phyloP scores from a whole-genome alignment of 306 rosid genomes.

The Carpinus fangiana region DNA sequence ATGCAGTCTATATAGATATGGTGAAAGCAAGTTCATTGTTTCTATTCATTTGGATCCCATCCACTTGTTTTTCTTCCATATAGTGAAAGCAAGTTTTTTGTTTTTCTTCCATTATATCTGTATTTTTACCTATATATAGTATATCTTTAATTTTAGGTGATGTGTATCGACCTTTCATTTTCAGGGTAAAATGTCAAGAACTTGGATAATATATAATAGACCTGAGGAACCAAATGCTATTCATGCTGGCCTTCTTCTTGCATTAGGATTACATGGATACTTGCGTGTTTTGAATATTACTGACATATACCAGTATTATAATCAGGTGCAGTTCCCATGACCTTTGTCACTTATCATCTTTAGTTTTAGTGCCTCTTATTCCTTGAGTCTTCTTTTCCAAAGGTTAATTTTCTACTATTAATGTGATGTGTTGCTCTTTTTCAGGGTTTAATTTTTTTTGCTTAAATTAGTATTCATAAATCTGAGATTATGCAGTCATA shows the following conservation, averaged over 20 bases:
- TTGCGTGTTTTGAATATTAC: slow-evolving; percentile 69
- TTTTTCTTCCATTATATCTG: not conserved
- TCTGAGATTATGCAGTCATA: not conserved
- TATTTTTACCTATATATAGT: slow-evolving; percentile 10
- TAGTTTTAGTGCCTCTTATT: slow-evolving; percentile 8
- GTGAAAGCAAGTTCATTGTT: not conserved
- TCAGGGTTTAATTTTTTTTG: not conserved
- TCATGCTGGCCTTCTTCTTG: slow-evolving; percentile 97
- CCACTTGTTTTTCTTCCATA: not conserved
- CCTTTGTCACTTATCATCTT: slow-evolving; percentile 17
- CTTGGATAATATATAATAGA: slow-evolving; percentile 85
- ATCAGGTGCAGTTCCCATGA: slow-evolving; percentile 52
- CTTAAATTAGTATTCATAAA: not conserved
- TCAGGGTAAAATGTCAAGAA: slow-evolving; percentile 98
- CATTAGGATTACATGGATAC: slow-evolving; percentile 89
- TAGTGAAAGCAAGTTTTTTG: not conserved
- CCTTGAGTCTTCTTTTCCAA: not conserved
- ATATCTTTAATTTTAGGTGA: slow-evolving; percentile 21
- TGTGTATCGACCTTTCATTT: slow-evolving; percentile 34
- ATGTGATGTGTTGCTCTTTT: not conserved
- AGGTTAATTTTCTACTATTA: not conserved
- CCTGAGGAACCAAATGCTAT: slow-evolving; percentile 85
- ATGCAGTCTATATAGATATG: not conserved
- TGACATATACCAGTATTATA: slow-evolving; percentile 83
- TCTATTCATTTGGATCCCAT: not conserved